Evolutionary conservation across 2,329 filamentous ascomycete species (phyloP).

Genomic region (Blastomyces parvus): DNA sequence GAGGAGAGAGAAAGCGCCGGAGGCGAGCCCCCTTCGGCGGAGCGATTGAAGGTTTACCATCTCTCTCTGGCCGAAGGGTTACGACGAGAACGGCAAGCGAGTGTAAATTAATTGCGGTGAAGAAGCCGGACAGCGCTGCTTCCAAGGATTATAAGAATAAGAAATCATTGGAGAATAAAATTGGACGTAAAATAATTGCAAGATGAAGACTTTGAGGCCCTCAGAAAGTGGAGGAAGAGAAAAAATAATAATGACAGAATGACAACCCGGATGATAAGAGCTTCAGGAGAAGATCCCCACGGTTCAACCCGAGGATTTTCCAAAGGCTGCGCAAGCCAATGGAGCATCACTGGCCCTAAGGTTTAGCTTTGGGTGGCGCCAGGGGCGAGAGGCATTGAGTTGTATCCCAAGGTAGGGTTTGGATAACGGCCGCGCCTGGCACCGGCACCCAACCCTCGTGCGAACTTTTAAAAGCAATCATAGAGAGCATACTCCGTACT

Average conservation of each 20-base stretch:
- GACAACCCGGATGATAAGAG: too few species aligned
- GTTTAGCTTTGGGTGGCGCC: too few species aligned
- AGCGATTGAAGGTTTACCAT: background rate
- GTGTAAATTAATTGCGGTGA: background rate
- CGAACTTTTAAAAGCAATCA: too few species aligned
- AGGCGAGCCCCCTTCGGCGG: background rate
- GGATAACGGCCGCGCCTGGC: too few species aligned
- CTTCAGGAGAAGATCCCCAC: too few species aligned
- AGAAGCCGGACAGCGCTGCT: background rate
- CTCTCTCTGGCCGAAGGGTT: background rate
- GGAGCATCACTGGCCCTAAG: too few species aligned
- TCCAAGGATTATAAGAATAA: background rate
- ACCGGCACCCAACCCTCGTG: too few species aligned
- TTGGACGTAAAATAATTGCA: background rate
- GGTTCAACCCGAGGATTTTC: too few species aligned
- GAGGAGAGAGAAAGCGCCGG: background rate
- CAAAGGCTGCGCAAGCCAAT: too few species aligned
- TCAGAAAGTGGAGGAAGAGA: background rate
- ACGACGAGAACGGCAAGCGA: background rate
- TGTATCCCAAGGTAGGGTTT: too few species aligned
- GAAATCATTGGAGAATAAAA: background rate
- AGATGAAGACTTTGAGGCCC: background rate
- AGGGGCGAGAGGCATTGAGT: too few species aligned
- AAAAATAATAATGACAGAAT: background rate
- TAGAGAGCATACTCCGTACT: too few species aligned